These are phyloP conservation scores for Plectranthus barbatus DNA, from an alignment of 257 asterid species.

Conservation along the genomic window DNA sequence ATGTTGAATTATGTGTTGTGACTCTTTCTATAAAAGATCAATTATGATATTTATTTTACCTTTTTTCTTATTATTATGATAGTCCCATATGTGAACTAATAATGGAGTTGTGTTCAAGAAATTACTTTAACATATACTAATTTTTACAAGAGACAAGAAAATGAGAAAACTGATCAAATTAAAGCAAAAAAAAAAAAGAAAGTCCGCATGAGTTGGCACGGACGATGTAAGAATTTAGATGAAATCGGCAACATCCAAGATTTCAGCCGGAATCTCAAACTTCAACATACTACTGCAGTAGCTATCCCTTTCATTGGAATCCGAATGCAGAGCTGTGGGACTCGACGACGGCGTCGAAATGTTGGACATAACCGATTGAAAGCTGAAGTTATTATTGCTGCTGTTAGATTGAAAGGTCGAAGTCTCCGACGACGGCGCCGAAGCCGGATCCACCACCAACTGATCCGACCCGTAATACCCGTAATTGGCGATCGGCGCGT, in stretches of 20 bases:
- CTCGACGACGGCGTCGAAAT: slow-evolving; percentile 68
- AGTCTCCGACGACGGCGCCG: slow-evolving; percentile 33
- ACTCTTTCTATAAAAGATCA: too few relatives aligned
- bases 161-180: neutral
- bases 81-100: too few relatives aligned
- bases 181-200: neutral
- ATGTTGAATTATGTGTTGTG: too few relatives aligned
- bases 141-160: slow-evolving; percentile 22
- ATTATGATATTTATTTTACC: too few relatives aligned
- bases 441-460: slow-evolving; percentile 22
- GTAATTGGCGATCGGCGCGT: slow-evolving; percentile 22
- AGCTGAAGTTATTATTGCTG: slow-evolving; percentile 34
- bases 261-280: slow-evolving; percentile 42
- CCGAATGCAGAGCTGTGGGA: slow-evolving; percentile 42
- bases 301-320: slow-evolving; percentile 51
- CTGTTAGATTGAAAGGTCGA: slow-evolving; percentile 44
- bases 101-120: too few relatives aligned
- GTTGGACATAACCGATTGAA: slow-evolving; percentile 57
- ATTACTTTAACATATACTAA: neutral
- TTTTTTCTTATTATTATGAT: too few relatives aligned
- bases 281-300: slow-evolving; percentile 50
- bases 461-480: slow-evolving; percentile 36
- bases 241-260: slow-evolving; percentile 49
- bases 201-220: too few relatives aligned
- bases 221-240: too few relatives aligned